Evolutionary conservation across 768 basidiomycete species (phyloP).

Genomic region (Sarcodon aspratus): DNA sequence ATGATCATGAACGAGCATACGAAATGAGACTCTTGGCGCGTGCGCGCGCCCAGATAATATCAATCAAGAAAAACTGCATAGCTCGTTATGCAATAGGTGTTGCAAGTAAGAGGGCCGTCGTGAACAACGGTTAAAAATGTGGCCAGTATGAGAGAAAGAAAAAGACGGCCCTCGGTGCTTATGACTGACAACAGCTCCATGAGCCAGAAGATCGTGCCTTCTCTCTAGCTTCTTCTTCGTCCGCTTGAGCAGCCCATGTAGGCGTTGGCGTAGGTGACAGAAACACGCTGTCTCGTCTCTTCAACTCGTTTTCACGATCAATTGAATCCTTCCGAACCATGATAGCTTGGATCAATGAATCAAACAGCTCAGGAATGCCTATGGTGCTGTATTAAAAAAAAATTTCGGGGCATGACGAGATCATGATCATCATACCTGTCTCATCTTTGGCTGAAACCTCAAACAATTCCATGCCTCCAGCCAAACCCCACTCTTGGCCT

Average conservation of each 20-base stretch:
- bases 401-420: slow-evolving; percentile 2
- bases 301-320: slow-evolving; percentile 69
- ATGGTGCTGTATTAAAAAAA: not conserved
- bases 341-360: slow-evolving; percentile 69
- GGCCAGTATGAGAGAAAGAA: not conserved
- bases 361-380: slow-evolving; percentile 80
- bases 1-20: slow-evolving; percentile 1
- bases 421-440: slow-evolving; percentile 35
- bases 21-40: not conserved
- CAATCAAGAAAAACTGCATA: too few relatives aligned
- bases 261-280: slow-evolving; percentile 53
- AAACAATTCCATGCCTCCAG: slow-evolving; percentile 78
- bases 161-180: slow-evolving; percentile 10
- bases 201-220: slow-evolving; percentile 28
- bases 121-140: too few relatives aligned
- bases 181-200: slow-evolving; percentile 62
- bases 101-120: too few relatives aligned
- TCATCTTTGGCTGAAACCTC: slow-evolving; percentile 92
- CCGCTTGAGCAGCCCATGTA: slow-evolving; percentile 70
- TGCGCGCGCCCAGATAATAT: too few relatives aligned
- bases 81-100: too few relatives aligned
- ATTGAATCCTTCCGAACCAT: slow-evolving; percentile 69
- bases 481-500: slow-evolving; percentile 64
- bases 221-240: slow-evolving; percentile 63
- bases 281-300: slow-evolving; percentile 78